These are phyloP conservation scores for Beauveria sp. DNA, from an alignment of 2,329 filamentous ascomycete species.

Conservation along the genomic window DNA sequence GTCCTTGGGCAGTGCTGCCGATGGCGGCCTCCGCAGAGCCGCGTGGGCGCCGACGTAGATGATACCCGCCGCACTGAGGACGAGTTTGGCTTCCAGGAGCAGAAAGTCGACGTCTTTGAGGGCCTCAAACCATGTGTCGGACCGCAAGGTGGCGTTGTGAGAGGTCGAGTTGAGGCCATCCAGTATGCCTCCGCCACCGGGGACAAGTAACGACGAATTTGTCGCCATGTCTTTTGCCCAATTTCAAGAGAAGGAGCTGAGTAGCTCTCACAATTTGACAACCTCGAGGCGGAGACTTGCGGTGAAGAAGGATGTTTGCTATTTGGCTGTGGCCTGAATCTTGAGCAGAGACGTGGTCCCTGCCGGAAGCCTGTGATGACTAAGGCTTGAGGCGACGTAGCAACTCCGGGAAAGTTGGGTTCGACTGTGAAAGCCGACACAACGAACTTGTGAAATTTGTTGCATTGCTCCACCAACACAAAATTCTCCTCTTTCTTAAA, in stretches of 20 bases:
- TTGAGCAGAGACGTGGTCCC: conserved; percentile 3
- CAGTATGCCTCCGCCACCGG: conserved; percentile 16
- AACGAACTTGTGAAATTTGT: no score
- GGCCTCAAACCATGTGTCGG: conserved; percentile 22
- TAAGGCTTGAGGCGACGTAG: not conserved
- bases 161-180: conserved; percentile 25
- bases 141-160: conserved; percentile 16
- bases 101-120: conserved; percentile 34
- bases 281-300: not conserved
- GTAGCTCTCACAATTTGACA: not conserved
- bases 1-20: conserved; percentile 56
- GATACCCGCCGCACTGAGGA: conserved; percentile 65
- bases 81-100: conserved; percentile 38
- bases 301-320: not conserved
- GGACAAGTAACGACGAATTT: conserved; percentile 16
- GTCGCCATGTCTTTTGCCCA: conserved; percentile 13
- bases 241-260: not conserved
- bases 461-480: no score
- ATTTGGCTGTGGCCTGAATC: not conserved
- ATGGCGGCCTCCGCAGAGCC: conserved; percentile 75
- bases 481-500: no score
- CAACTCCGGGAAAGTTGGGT: not conserved
- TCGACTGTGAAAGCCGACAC: not conserved
- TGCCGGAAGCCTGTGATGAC: not conserved
- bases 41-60: conserved; percentile 82